Evolutionary conservation across 352 stramenopile species (phyloP).

Genomic region (Phytophthora uliginosa): DNA sequence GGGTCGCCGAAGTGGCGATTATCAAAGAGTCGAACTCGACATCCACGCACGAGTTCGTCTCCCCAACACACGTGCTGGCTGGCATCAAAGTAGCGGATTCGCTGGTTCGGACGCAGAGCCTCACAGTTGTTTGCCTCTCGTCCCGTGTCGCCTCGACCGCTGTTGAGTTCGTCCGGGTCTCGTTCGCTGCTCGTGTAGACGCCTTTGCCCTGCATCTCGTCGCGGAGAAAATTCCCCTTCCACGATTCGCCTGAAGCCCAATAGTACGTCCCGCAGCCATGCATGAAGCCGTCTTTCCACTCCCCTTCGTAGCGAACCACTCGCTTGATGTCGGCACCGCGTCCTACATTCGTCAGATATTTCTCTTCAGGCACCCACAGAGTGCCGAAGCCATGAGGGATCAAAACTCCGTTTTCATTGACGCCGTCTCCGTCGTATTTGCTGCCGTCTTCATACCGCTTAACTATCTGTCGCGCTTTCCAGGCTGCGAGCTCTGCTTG

Average conservation of each 20-base stretch:
- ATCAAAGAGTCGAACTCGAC: slow-evolving; percentile 53
- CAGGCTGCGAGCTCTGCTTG: slow-evolving; percentile 44
- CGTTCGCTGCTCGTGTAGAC: slow-evolving; percentile 48
- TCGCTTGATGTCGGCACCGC: slow-evolving; percentile 53
- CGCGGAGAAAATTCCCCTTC: slow-evolving; percentile 64
- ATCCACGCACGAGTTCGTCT: slow-evolving; percentile 63
- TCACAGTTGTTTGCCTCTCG: slow-evolving; percentile 27
- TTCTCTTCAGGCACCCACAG: slow-evolving; percentile 61
- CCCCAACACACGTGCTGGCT: slow-evolving; percentile 79
- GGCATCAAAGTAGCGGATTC: slow-evolving; percentile 63
- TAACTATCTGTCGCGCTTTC: slow-evolving; percentile 63
- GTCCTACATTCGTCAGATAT: slow-evolving; percentile 22
- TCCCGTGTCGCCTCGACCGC: slow-evolving; percentile 14
- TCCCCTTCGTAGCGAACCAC: slow-evolving; percentile 55
- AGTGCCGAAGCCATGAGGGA: slow-evolving; percentile 69
- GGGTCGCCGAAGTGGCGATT: slow-evolving; percentile 55
- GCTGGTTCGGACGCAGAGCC: slow-evolving; percentile 35
- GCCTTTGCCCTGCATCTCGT: slow-evolving; percentile 74
- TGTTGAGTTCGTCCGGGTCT: slow-evolving; percentile 19
- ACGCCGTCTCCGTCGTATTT: slow-evolving; percentile 80
- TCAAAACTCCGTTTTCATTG: slow-evolving; percentile 43
- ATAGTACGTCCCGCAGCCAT: slow-evolving; percentile 65
- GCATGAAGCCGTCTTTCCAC: slow-evolving; percentile 72
- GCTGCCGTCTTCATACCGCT: slow-evolving; percentile 67
- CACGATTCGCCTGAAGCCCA: slow-evolving; percentile 69